Conservation (phyloP, 2,329 filamentous ascomycete species). For the Cordyceps sp. region DNA sequence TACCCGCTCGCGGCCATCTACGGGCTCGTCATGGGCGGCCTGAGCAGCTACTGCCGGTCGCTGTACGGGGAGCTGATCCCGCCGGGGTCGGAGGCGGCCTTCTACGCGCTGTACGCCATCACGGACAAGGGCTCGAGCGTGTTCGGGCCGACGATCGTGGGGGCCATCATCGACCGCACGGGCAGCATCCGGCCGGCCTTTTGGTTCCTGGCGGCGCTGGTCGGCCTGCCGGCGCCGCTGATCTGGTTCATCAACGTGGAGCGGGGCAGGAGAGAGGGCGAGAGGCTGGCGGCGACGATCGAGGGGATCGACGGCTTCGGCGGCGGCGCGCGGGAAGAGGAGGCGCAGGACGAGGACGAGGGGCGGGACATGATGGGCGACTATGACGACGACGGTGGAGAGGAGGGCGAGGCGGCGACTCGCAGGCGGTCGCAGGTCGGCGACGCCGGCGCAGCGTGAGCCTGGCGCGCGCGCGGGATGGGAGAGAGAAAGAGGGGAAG, state of each 20-base stretch:
- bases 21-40: constrained; percentile 82
- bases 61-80: constrained; percentile 90
- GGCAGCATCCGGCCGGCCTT: constrained; percentile 77
- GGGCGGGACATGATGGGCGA: constrained; percentile 6
- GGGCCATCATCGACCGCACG: constrained; percentile 72
- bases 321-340: constrained; percentile 7
- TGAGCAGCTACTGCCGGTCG: constrained; percentile 82
- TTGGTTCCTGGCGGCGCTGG: constrained; percentile 75
- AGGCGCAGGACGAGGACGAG: constrained; percentile 1
- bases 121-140: constrained; percentile 92
- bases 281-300: constrained; percentile 43
- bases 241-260: constrained; percentile 79
- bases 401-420: neutral
- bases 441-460: neutral
- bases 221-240: constrained; percentile 68
- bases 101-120: constrained; percentile 92
- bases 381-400: constrained; percentile 3
- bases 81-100: constrained; percentile 84
- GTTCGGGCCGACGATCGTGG: constrained; percentile 88
- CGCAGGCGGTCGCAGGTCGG: too few species aligned
- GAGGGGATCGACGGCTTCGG: constrained; percentile 26
- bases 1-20: constrained; percentile 83
- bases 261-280: constrained; percentile 53
- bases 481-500: neutral
- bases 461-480: too few species aligned